phyloP scores from a whole-genome alignment of 2,329 filamentous ascomycete genomes.

The Graphium sp. region DNA sequence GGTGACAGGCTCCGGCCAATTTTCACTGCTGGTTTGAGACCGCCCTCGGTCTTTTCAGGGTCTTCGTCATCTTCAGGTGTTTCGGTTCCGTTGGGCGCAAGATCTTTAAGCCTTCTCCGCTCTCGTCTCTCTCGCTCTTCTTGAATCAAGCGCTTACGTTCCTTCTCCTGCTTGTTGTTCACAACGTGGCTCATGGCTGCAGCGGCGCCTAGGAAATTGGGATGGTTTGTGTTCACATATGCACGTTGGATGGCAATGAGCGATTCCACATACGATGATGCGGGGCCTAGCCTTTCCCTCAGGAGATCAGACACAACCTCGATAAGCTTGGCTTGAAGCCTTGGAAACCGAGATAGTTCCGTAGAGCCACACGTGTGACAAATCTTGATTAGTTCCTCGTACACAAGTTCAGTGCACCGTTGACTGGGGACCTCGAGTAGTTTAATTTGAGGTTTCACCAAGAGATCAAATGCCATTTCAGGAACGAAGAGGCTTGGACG shows the following conservation, averaged over 20 bases:
- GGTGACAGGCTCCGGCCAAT: conserved; percentile 62
- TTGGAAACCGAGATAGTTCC: conserved; percentile 79
- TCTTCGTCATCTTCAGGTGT: conserved; percentile 15
- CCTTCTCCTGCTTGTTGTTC: conserved; percentile 82
- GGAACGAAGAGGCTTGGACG: conserved; percentile 92
- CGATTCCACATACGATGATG: conserved; percentile 84
- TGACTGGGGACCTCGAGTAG: conserved; percentile 88
- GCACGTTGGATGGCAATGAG: conserved; percentile 93
- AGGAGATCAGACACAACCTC: conserved; percentile 95
- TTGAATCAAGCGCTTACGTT: conserved; percentile 62
- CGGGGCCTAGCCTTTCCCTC: conserved; percentile 77
- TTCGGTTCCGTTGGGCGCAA: conserved; percentile 59
- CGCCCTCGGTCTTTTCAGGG: conserved; percentile 5
- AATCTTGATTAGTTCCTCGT: conserved; percentile 98
- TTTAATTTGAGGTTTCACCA: conserved; percentile 98
- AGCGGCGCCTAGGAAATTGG: conserved; percentile 92
- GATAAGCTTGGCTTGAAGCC: conserved; percentile 90
- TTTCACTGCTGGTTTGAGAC: conserved; percentile 2
- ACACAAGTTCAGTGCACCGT: conserved; percentile 92
- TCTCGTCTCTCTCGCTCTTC: conserved; percentile 82
- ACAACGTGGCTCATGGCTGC: conserved; percentile 97
- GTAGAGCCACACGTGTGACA: conserved; percentile 96
- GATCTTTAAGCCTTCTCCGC: conserved; percentile 64
- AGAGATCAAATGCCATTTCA: conserved; percentile 89
- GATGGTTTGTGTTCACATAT: conserved; percentile 99